Percentiles rank a stretch among this genome's conserved stretches.
Conservation (phyloP, 1,284 basidiomycete genomes). For the Irpex rosettiformis region DNA sequence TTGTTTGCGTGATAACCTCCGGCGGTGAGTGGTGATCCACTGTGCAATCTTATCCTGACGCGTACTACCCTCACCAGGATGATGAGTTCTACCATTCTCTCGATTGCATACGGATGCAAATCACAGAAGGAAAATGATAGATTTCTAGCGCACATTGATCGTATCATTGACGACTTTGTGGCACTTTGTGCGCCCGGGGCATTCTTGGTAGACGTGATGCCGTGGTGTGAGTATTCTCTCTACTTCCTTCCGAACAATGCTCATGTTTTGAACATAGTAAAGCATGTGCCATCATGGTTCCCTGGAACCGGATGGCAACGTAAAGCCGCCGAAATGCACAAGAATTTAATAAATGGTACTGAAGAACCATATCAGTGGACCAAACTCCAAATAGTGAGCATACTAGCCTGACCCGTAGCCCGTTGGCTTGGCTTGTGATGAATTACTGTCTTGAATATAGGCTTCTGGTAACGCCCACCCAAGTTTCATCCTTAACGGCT, state of each 20-base stretch:
- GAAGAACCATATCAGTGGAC: slow-evolving; percentile 10
- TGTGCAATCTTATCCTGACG: neutral
- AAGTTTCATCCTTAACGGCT: slow-evolving; percentile 9
- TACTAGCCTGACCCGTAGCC: too few species aligned
- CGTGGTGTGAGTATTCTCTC: slow-evolving; percentile 8
- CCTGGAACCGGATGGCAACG: slow-evolving; percentile 13
- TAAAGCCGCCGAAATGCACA: neutral
- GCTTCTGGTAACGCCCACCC: slow-evolving; percentile 8
- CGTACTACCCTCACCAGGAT: slow-evolving; percentile 4
- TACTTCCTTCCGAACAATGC: neutral
- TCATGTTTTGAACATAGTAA: slow-evolving; percentile 11
- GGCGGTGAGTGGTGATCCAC: slow-evolving; percentile 16
- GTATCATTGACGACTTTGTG: slow-evolving; percentile 12
- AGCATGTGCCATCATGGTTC: slow-evolving; percentile 16
- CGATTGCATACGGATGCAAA: slow-evolving; percentile 19
- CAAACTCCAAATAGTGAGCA: slow-evolving; percentile 13
- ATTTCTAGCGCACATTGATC: slow-evolving; percentile 12
- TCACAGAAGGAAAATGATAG: slow-evolving; percentile 13
- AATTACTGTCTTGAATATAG: neutral
- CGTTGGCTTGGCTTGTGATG: too few species aligned
- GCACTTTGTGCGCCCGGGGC: slow-evolving; percentile 10
- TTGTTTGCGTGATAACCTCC: neutral
- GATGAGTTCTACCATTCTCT: slow-evolving; percentile 15
- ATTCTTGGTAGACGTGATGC: slow-evolving; percentile 15
- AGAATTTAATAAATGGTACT: neutral